Conservation (phyloP, 108 stramenopile species). For the Fragilariopsis cylindrus region DNA sequence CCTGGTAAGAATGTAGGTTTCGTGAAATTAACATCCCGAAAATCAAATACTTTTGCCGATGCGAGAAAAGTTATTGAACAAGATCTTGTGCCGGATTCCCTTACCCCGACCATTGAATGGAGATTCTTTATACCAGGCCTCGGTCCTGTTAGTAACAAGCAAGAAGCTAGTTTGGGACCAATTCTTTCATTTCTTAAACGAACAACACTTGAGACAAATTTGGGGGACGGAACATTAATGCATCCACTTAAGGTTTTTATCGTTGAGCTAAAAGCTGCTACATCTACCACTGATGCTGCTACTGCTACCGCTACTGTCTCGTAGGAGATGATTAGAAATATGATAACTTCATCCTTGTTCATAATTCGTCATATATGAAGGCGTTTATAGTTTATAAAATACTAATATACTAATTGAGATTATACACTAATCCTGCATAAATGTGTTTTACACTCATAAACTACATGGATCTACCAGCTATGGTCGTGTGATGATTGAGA, state of each 20-base stretch:
- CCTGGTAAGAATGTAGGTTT: conserved; percentile 59
- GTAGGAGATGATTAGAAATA: too few species aligned
- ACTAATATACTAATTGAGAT: too few species aligned
- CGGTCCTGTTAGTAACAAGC: conserved; percentile 75
- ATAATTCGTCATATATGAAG: too few species aligned
- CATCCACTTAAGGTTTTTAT: conserved; percentile 61
- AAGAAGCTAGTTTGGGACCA: conserved; percentile 64
- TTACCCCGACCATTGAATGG: conserved; percentile 45
- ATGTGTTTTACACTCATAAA: too few species aligned
- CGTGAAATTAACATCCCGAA: conserved; percentile 56
- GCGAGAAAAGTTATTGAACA: conserved; percentile 52
- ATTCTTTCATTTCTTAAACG: conserved; percentile 49
- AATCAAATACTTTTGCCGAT: conserved; percentile 58
- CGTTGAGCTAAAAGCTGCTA: conserved; percentile 7
- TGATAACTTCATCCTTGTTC: too few species aligned
- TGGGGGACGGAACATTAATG: conserved; percentile 61
- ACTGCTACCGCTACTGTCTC: background rate
- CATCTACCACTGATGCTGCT: background rate
- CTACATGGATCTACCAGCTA: too few species aligned
- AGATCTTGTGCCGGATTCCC: conserved; percentile 58
- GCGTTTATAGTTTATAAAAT: too few species aligned
- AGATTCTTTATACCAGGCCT: conserved; percentile 72
- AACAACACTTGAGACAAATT: conserved; percentile 37
- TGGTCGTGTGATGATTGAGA: too few species aligned
- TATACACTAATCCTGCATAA: too few species aligned